A percentile compares a stretch with the other conserved stretches of the same genome.
These are phyloP conservation scores for Brassica balearica DNA, from an alignment of 441 rosid genomes.

Conservation along the genomic window DNA sequence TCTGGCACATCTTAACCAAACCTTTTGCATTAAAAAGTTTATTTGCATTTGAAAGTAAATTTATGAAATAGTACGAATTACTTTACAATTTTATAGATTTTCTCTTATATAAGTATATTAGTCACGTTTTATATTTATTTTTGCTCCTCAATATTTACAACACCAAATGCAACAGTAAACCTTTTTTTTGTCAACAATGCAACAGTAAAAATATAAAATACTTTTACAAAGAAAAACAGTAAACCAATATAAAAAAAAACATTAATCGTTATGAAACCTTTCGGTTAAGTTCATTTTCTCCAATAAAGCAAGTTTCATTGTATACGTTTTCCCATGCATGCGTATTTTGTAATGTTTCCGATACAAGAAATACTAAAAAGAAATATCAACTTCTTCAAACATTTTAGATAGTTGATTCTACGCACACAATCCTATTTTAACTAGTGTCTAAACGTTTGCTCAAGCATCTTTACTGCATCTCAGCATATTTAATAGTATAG, in stretches of 20 bases:
- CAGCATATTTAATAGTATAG: not conserved
- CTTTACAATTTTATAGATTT: not conserved
- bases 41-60: not conserved
- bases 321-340: not conserved
- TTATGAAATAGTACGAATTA: not conserved
- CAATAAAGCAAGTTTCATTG: not conserved
- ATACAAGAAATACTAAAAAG: not conserved
- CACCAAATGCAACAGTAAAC: not conserved
- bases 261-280: not conserved
- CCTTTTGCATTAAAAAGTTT: not conserved
- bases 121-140: not conserved
- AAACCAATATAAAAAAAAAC: not conserved
- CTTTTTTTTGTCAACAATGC: no score
- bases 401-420: not conserved
- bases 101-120: not conserved
- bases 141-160: not conserved
- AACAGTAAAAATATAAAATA: no score
- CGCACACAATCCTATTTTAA: not conserved
- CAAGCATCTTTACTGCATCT: constrained; percentile 12
- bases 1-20: not conserved
- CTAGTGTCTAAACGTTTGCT: not conserved
- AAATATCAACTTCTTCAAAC: not conserved
- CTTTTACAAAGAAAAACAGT: no score
- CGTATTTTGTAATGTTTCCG: not conserved
- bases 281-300: not conserved